Conservation (phyloP, 225 moss, liverwort and hornwort genomes). For the Polytrichum formosum region DNA sequence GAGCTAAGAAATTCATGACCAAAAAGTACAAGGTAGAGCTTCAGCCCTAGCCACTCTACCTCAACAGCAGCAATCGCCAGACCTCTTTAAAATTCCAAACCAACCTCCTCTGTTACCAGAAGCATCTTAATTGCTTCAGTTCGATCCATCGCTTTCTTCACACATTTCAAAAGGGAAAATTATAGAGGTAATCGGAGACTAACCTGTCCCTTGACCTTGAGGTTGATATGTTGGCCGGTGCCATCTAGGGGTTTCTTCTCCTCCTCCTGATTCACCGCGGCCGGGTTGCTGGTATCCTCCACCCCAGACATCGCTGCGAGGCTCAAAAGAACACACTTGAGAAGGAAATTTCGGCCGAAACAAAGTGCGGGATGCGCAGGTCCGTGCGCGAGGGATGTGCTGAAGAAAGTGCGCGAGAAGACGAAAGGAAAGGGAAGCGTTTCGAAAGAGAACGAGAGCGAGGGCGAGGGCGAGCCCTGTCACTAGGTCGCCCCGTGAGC, state of each 20-base stretch:
- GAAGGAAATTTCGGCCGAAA: background rate
- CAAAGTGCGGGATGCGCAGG: background rate
- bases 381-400: background rate
- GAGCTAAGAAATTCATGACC: too few species aligned
- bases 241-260: constrained; percentile 85
- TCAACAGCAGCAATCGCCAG: too few species aligned
- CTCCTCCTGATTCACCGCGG: constrained; percentile 51
- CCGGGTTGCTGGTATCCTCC: constrained; percentile 65
- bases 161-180: too few species aligned
- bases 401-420: background rate
- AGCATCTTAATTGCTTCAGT: too few species aligned
- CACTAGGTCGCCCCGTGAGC: too few species aligned
- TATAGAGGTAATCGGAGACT: too few species aligned
- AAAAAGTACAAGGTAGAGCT: too few species aligned
- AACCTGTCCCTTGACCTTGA: constrained; percentile 92
- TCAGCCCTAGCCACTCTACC: too few species aligned
- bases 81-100: too few species aligned
- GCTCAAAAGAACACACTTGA: background rate
- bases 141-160: too few species aligned
- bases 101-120: too few species aligned
- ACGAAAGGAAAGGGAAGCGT: background rate
- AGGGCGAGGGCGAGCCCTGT: too few species aligned
- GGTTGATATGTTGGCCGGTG: constrained; percentile 67
- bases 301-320: constrained; percentile 51
- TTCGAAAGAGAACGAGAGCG: background rate